A percentile compares a stretch with the other conserved stretches of the same genome.
Conservation (phyloP, 192 early-diverging fungal genomes). For the Chytriomyces confervae region DNA sequence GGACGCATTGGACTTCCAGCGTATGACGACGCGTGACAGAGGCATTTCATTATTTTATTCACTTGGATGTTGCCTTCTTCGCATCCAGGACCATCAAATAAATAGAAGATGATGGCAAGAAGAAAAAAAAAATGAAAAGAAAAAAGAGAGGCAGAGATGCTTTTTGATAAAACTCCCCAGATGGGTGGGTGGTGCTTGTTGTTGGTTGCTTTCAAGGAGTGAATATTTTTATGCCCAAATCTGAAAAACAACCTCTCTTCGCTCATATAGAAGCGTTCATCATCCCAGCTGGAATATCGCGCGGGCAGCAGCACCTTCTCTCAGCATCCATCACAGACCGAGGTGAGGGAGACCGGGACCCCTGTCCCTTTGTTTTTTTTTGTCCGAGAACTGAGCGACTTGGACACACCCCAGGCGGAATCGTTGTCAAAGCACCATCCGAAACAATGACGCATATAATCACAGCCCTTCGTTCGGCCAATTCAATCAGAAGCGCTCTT, state of each 20-base stretch:
- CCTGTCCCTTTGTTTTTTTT: background rate
- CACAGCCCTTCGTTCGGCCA: background rate
- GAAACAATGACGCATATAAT: constrained; percentile 7
- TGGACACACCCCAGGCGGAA: background rate
- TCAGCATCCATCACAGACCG: background rate
- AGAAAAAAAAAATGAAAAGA: too few species aligned
- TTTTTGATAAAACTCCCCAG: too few species aligned
- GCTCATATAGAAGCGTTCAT: background rate
- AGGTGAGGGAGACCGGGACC: background rate
- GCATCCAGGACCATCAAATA: too few species aligned
- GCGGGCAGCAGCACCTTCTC: background rate
- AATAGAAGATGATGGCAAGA: too few species aligned
- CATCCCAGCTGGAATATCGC: constrained; percentile 3
- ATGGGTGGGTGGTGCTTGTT: too few species aligned
- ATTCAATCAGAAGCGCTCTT: background rate
- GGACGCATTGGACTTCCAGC: too few species aligned
- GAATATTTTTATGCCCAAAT: background rate
- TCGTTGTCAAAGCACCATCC: background rate
- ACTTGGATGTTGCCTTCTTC: too few species aligned
- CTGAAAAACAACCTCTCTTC: background rate
- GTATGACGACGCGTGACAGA: too few species aligned
- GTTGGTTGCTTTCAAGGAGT: too few species aligned
- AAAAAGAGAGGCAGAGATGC: too few species aligned
- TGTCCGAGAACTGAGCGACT: background rate
- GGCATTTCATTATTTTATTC: too few species aligned